These are phyloP conservation scores for Arachnomyces sp. DNA, from an alignment of 2,329 filamentous ascomycete genomes.

Conservation along the genomic window DNA sequence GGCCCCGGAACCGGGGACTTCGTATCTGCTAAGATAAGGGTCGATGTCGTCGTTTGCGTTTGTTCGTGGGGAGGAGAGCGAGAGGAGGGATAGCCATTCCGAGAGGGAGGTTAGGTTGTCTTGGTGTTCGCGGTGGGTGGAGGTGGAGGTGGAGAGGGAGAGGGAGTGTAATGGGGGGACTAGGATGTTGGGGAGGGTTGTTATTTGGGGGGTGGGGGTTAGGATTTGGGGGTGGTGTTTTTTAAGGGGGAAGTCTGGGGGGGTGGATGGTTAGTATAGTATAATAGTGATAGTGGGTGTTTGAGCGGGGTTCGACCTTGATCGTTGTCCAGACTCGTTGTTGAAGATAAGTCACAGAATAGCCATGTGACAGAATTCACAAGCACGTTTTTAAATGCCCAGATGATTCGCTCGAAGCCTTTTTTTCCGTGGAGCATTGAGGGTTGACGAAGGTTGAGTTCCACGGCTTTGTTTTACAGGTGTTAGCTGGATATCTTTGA, in stretches of 20 bases:
- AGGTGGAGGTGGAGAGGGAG: neutral
- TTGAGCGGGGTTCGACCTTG: conserved; percentile 32
- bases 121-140: conserved; percentile 47
- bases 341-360: conserved; percentile 53
- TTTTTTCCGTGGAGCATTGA: conserved; percentile 79
- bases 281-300: neutral
- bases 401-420: conserved; percentile 67
- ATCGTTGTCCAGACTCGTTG: conserved; percentile 21
- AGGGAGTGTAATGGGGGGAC: conserved; percentile 25
- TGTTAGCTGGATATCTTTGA: too few species aligned
- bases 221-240: conserved; percentile 31
- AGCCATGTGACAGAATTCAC: conserved; percentile 64
- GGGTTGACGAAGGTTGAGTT: conserved; percentile 63
- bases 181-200: conserved; percentile 19
- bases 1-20: conserved; percentile 27
- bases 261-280: neutral
- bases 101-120: conserved; percentile 36
- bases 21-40: conserved; percentile 37
- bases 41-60: conserved; percentile 30
- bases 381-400: conserved; percentile 72
- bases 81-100: conserved; percentile 56
- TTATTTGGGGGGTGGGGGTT: conserved; percentile 19
- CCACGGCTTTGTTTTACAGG: conserved; percentile 59
- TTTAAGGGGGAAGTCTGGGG: conserved; percentile 26
- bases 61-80: conserved; percentile 34